Evolutionary conservation across 371 early-diverging fungal species (phyloP), one percentile per base, ranked within the genome.

Genomic region (Mortierella sp.): DNA sequence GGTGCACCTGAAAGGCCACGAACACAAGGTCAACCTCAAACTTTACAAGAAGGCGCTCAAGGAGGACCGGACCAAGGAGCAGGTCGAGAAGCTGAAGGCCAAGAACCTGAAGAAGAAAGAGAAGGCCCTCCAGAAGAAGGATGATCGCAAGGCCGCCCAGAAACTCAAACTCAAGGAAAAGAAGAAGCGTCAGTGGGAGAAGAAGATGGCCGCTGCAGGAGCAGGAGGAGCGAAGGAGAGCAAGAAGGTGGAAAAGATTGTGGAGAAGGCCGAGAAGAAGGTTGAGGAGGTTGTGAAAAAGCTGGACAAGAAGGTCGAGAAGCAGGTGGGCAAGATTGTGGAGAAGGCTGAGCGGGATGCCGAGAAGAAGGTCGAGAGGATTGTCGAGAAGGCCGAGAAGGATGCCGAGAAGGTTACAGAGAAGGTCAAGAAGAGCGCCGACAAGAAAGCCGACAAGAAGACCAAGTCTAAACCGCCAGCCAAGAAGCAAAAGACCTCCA

Each of bases 121-220:
- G 34, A 82, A 74, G 72, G 70, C 71, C 8, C 66, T 77, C 65
- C 44, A 68, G 71, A 82, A 77, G 75, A 82, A 82, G 64, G 78
- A 77, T 0, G 77, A 74, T 5, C 77, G 82, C 55, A 64, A 63
- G 64, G 68, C 71, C 6, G 69, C 71, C 26, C 55, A 82, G 69
- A 82, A 82, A 40, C 68, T 66, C 19, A 82, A 82, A 55, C 75
- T 82, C 39, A 82, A 82, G 78, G 82, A 82, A 72, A 82, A 82
- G 73, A 82, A 81, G 78, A 77, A 74, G 66, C 70, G 68, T 24
- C 77, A 77, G n/a, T 81, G 82, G 82, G 82, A 81, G 53, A 73
- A 67, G 71, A 81, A 77, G 66, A 74, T 74, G 78, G 82, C 82
- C 4, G 74, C 74, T 40, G 66, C 26, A 52, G 39, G 43, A 39